Conservation (phyloP, 805 yeast genomes). For the Yarrowia porcina region DNA sequence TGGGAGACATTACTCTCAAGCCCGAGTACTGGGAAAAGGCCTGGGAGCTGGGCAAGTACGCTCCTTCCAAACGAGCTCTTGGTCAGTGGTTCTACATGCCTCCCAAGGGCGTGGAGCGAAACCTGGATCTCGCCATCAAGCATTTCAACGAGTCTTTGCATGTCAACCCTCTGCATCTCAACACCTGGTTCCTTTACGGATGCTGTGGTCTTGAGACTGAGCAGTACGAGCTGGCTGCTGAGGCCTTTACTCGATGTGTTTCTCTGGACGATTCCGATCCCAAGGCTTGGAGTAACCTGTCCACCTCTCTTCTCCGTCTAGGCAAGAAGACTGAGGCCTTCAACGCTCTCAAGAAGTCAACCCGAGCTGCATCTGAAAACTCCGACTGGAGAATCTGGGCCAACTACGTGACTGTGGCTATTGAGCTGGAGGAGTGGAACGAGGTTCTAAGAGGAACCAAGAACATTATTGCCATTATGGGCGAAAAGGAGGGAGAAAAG, state of each 20-base stretch:
- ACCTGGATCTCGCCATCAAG: slow-evolving; percentile 52
- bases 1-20: slow-evolving; percentile 81
- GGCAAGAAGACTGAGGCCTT: slow-evolving; percentile 75
- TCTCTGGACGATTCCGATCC: slow-evolving; percentile 76
- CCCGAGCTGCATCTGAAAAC: slow-evolving; percentile 60
- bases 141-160: slow-evolving; percentile 74
- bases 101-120: slow-evolving; percentile 49
- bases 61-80: slow-evolving; percentile 80
- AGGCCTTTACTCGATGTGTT: slow-evolving; percentile 89
- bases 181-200: slow-evolving; percentile 91
- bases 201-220: slow-evolving; percentile 76
- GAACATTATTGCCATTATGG: slow-evolving; percentile 56
- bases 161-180: slow-evolving; percentile 68
- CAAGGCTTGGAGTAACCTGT: slow-evolving; percentile 87
- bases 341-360: slow-evolving; percentile 77
- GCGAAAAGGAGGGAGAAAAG: slow-evolving; percentile 56
- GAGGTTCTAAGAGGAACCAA: slow-evolving; percentile 77
- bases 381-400: slow-evolving; percentile 90
- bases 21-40: slow-evolving; percentile 77
- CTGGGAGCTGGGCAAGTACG: slow-evolving; percentile 81
- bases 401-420: slow-evolving; percentile 78
- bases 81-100: slow-evolving; percentile 70
- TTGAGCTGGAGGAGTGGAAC: slow-evolving; percentile 79
- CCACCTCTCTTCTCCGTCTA: slow-evolving; percentile 66
- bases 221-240: slow-evolving; percentile 75